These are phyloP conservation scores for Penicillium atrosanguineum DNA, from an alignment of 495 filamentous ascomycete species.

Conservation along the genomic window DNA sequence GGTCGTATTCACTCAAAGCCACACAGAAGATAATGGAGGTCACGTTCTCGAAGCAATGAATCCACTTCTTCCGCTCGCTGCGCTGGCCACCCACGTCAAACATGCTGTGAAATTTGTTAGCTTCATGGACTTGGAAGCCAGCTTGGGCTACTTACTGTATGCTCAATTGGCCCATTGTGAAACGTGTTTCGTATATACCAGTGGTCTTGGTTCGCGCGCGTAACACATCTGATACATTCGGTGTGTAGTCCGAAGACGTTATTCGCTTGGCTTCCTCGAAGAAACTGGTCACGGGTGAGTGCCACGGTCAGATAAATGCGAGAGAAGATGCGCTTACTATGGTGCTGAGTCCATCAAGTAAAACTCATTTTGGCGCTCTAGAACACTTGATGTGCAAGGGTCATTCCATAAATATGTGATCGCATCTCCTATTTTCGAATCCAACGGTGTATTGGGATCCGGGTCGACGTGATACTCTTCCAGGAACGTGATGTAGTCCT, in stretches of 20 bases:
- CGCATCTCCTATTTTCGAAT: conserved; percentile 75
- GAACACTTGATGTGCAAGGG: conserved; percentile 72
- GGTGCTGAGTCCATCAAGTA: conserved; percentile 99
- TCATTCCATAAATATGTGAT: conserved; percentile 89
- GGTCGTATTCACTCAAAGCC: conserved; percentile 96
- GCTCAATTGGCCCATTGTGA: conserved; percentile 96
- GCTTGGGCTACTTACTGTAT: conserved; percentile 76
- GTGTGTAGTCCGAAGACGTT: conserved; percentile 79
- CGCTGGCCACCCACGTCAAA: conserved; percentile 97
- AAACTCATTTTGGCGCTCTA: conserved; percentile 96
- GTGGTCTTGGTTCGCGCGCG: conserved; percentile 98
- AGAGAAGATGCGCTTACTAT: conserved; percentile 65
- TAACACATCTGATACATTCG: conserved; percentile 88
- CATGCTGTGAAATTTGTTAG: conserved; percentile 63
- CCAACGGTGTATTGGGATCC: conserved; percentile 78
- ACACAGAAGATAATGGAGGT: conserved; percentile 99
- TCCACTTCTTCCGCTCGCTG: conserved; percentile 99
- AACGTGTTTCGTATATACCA: conserved; percentile 97
- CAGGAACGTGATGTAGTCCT: conserved; percentile 73
- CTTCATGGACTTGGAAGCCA: not conserved
- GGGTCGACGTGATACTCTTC: conserved; percentile 85
- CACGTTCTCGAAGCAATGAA: conserved; percentile 99
- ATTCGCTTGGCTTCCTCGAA: conserved; percentile 91
- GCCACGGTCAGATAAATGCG: not conserved
- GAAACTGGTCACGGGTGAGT: conserved; percentile 59